Base-by-base conservation (phyloP, 2,329 filamentous ascomycete species). In the Curvularia lunata region DNA sequence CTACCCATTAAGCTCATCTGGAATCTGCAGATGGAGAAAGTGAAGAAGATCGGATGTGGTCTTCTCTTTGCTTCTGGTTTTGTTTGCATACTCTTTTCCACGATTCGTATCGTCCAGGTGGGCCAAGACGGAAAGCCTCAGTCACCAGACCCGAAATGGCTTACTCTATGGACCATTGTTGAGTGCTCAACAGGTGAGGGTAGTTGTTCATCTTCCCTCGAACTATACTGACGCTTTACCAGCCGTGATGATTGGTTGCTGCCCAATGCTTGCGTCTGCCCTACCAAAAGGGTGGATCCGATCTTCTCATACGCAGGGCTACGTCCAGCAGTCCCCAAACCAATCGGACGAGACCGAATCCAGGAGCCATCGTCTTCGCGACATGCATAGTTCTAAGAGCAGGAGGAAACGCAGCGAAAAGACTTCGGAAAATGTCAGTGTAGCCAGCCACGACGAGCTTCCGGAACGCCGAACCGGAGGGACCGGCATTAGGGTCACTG, bases 1-100 rank as follows among this genome's bases (percentile, higher is more conserved):
- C 69, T 78, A 9, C 75, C 76, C 6, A 61, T 77, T 38, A 71
- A 70, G 18, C 69, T 78, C 4, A 73, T 77, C 34, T 76, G 71
- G 72, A 70, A 72, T 13, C 66, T 78, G 1, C 72, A 72, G 34
- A 77, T 78, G 66, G 68, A 73, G 9, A 55, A 57, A 5, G 52
- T 57, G 19, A 70, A 75, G 48, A 78, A 77, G 47, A 48, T 76
- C 23, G 72, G 71, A 23, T 70, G 77, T 30, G 67, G 70, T 18
- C 54, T 64, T 3, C 58, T 72, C 5, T 72, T 72, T 52, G 62
- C 63, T 37, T 64, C 62, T 40, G 69, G 66, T 38, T 60, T 72
- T 42, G 58, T 71, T 18, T 72, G 69, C 56, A 69, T 72, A 51
- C 37, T 67, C 13, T 66, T 70, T 47, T 62, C 68, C 13, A 65